A percentile compares a stretch with the other conserved stretches of the same genome.
Conservation (phyloP, 2,329 filamentous ascomycete species). For the Fusarium foetens region DNA sequence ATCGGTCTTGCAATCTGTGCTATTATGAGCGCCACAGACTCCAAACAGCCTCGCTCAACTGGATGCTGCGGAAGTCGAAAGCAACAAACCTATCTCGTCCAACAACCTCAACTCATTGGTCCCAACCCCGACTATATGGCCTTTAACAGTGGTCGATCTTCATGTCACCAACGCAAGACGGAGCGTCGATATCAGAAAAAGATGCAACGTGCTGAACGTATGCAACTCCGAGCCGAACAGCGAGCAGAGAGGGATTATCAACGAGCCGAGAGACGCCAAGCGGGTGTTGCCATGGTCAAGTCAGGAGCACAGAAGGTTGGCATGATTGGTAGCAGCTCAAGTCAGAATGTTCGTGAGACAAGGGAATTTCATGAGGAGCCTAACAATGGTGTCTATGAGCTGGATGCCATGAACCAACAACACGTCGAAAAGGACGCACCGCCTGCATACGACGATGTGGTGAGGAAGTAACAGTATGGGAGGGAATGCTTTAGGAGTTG, state of each 20-base stretch:
- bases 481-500: not conserved
- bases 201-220: slow-evolving; percentile 35
- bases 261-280: slow-evolving; percentile 28
- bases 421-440: slow-evolving; percentile 24
- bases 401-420: slow-evolving; percentile 1
- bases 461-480: slow-evolving; percentile 15
- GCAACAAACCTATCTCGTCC: not conserved
- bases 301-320: slow-evolving; percentile 14
- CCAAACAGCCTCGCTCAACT: not conserved
- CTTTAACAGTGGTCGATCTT: not conserved
- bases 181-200: slow-evolving; percentile 36
- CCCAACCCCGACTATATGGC: not conserved
- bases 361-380: not conserved
- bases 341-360: not conserved
- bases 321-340: not conserved
- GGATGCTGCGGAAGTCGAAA: not conserved
- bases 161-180: slow-evolving; percentile 22
- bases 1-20: slow-evolving; percentile 21
- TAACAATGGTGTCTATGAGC: slow-evolving; percentile 15
- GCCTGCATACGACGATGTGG: slow-evolving; percentile 37
- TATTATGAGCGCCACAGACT: slow-evolving; percentile 1
- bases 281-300: slow-evolving; percentile 5
- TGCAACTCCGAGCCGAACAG: slow-evolving; percentile 36
- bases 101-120: slow-evolving; percentile 3
- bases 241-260: slow-evolving; percentile 25